Base-by-base conservation (phyloP, 2,329 filamentous ascomycete genomes). In the Bisporella sp. region DNA sequence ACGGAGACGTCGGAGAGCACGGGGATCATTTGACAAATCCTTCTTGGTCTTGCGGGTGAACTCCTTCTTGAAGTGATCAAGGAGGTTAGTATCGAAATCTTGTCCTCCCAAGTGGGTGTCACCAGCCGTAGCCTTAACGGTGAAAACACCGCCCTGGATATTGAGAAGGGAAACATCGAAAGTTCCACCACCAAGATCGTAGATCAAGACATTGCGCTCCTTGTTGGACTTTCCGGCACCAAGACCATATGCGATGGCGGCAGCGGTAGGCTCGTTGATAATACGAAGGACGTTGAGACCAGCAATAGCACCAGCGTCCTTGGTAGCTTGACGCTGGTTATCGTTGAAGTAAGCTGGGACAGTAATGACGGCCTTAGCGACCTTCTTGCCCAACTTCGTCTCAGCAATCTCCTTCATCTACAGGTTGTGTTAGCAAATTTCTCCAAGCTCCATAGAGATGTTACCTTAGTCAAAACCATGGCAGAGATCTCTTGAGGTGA, bases 291-390 rank as follows among this genome's bases (percentile, higher is more conserved):
- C 90, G 76, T 97, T 96, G 58, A 99, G 85, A 64, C 92, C 93
- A 67, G 92, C 78, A 69, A 99, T 99, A 71, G 92, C 87, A 85
- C 93, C 93, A 61, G 93, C 93, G 69, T 97, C 93, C 85, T 97
- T 97, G 77, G 93, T 99, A 61, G 93, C 89, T 77, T 97, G 93
- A 77, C 93, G 87, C 81, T 99, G 93, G 81, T 95, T 96, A 84
- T 99, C 93, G 82, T 97, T 97, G 89, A 99, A 99, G 83, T 99
- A 99, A 70, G 93, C 93, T 52, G 93, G 93, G 53, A 97, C 93
- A 57, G 93, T 99, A 73, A 99, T 91, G 71, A 99, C 93, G 59
- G 93, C 93, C 84, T 97, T 97, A 77, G 93, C 85, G 67, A 97
- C 91, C 79, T 93, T 95, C 86, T 95, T 96, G 74, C 90, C 93